These are phyloP conservation scores for Quercus tomentella DNA, from an alignment of 331 rosid species.

Conservation along the genomic window DNA sequence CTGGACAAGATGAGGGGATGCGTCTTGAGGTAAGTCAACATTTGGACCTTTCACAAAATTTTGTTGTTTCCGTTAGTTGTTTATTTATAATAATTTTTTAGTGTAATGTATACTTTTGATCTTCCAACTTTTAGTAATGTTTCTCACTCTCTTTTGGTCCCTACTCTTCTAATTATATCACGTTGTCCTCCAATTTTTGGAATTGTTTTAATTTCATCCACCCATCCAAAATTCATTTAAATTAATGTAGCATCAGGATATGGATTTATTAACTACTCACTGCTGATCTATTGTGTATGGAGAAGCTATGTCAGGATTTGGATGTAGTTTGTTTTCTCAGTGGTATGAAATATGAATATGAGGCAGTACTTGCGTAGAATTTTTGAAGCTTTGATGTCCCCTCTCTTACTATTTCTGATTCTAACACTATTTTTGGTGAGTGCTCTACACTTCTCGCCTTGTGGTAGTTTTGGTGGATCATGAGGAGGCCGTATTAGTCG, in stretches of 20 bases:
- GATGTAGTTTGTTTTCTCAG: no score
- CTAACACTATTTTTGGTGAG: no score
- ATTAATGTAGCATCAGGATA: neutral
- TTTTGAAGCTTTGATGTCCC: no score
- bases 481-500: no score
- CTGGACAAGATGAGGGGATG: conserved; percentile 52
- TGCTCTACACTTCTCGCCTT: no score
- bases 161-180: neutral
- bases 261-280: no score
- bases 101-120: neutral
- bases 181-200: neutral
- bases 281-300: no score
- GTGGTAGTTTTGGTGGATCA: no score
- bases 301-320: no score
- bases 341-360: no score
- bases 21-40: conserved; percentile 49
- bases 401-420: no score
- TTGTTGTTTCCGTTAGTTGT: neutral
- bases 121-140: neutral
- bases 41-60: neutral
- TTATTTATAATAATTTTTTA: neutral
- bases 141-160: neutral
- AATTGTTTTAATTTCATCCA: neutral
- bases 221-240: neutral
- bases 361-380: no score